Conservation (phyloP, 371 early-diverging fungal genomes). For the Mucor racemosus region DNA sequence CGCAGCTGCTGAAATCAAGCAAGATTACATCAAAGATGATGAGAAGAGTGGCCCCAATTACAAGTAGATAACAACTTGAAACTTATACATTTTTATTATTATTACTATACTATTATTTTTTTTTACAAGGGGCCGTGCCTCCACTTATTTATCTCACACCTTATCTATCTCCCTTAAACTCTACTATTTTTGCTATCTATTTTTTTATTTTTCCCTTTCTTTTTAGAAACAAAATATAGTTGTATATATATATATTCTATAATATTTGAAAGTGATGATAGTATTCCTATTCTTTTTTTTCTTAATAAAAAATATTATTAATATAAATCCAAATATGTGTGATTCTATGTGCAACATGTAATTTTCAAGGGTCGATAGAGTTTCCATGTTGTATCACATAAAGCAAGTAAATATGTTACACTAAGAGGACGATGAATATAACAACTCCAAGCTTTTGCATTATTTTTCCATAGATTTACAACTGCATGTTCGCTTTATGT, state of each 20-base stretch:
- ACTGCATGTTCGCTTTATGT: neutral
- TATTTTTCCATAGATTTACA: constrained; percentile 1
- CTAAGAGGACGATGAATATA: neutral
- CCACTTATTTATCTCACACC: neutral
- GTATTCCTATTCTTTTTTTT: neutral
- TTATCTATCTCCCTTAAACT: constrained; percentile 7
- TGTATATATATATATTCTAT: constrained; percentile 11
- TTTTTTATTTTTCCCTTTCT: neutral
- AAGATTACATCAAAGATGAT: constrained; percentile 30
- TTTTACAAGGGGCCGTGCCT: constrained; percentile 8
- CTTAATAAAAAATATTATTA: constrained; percentile 4
- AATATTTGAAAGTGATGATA: neutral
- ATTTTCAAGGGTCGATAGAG: constrained; percentile 16
- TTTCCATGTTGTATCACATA: constrained; percentile 3
- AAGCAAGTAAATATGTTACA: neutral
- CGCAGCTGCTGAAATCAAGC: constrained; percentile 42
- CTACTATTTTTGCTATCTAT: constrained; percentile 13
- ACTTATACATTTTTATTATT: neutral
- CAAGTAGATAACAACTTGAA: constrained; percentile 26
- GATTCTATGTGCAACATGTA: neutral
- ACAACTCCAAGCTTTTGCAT: neutral
- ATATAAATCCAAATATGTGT: neutral
- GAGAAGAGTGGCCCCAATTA: constrained; percentile 45
- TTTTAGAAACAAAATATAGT: neutral
- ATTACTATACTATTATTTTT: constrained; percentile 3